Evolutionary conservation across 768 basidiomycete genomes (phyloP).

Genomic region (Termitomyces sp.): DNA sequence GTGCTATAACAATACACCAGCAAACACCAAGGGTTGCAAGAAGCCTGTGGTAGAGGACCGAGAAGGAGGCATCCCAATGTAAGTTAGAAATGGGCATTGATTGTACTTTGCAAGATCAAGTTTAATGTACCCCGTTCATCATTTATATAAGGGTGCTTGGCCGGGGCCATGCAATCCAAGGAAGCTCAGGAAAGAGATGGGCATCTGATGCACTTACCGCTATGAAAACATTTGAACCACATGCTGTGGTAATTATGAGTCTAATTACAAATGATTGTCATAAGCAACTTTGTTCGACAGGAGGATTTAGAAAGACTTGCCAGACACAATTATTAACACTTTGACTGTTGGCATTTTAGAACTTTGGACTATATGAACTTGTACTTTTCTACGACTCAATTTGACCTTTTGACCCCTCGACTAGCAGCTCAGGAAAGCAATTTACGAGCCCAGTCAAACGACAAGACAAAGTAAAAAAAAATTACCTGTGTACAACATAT

Average conservation of each 20-base stretch:
- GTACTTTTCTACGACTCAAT: no score
- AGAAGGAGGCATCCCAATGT: constrained; percentile 5
- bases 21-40: constrained; percentile 2
- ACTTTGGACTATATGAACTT: no score
- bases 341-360: no score
- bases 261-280: neutral
- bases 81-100: constrained; percentile 4
- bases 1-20: neutral
- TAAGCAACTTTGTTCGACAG: no score
- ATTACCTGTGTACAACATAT: no score
- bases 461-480: no score
- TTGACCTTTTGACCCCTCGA: no score
- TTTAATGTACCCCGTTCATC: neutral
- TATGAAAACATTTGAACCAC: neutral
- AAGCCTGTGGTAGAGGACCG: neutral
- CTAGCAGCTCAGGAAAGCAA: no score
- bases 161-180: neutral
- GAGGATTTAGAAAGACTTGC: no score
- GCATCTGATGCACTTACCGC: neutral
- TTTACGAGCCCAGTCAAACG: no score
- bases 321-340: no score
- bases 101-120: neutral
- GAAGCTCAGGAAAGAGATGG: neutral
- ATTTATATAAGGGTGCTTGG: neutral
- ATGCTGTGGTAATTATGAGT: neutral